phyloP scores from a whole-genome alignment of 2,329 filamentous ascomycete species.

The Beauveria brongniartii region DNA sequence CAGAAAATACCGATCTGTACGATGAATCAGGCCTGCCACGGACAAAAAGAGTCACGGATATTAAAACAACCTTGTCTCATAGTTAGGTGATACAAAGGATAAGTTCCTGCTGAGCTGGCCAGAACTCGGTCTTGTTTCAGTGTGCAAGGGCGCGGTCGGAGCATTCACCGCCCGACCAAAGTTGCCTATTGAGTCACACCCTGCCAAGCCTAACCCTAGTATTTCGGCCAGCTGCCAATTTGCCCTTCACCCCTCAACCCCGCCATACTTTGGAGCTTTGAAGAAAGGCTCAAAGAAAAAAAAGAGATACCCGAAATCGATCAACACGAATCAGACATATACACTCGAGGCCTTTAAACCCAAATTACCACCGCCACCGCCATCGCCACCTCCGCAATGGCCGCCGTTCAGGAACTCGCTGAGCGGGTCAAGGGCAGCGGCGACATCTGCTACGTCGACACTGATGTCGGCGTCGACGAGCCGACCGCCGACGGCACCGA shows the following conservation, averaged over 20 bases:
- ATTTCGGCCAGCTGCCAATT: neutral
- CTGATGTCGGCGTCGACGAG: conserved; percentile 68
- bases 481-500: conserved; percentile 59
- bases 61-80: neutral
- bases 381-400: conserved; percentile 20
- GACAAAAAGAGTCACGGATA: neutral
- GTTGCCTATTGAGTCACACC: conserved; percentile 11
- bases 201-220: neutral
- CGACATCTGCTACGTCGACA: conserved; percentile 64
- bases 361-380: neutral
- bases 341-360: neutral
- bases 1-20: no score
- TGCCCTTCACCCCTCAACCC: conserved; percentile 6
- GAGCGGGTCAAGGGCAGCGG: conserved; percentile 39
- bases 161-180: conserved; percentile 9
- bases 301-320: neutral
- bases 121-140: neutral
- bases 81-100: neutral
- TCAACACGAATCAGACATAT: neutral
- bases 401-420: conserved; percentile 40
- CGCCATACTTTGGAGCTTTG: neutral
- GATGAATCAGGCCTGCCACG: neutral
- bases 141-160: neutral
- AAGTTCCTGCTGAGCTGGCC: neutral
- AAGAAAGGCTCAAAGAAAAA: neutral